Percentiles rank a stretch among this genome's conserved stretches.
Evolutionary conservation across 768 basidiomycete species (phyloP).

Genomic region (Pisolithus albus): DNA sequence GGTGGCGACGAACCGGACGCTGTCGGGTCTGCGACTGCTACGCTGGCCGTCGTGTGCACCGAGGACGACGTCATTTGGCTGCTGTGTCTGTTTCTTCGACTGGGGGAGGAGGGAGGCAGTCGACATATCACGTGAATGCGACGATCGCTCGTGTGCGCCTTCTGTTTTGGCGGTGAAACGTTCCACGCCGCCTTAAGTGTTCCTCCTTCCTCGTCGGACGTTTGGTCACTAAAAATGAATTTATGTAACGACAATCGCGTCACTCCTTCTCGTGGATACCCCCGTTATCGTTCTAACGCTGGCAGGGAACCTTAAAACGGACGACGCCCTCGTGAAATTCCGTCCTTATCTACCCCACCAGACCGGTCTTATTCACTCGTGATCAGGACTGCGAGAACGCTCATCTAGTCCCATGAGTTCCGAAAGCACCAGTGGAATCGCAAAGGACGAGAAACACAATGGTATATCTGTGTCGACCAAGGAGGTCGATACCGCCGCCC

Average conservation of each 20-base stretch:
- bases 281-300: no score
- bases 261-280: no score
- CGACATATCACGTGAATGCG: not conserved
- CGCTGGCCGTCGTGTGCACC: not conserved
- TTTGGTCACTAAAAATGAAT: no score
- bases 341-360: not conserved
- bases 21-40: not conserved
- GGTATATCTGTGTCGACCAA: constrained; percentile 35
- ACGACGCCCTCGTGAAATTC: no score
- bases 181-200: no score
- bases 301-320: no score
- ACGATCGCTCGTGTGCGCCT: not conserved
- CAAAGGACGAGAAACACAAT: constrained; percentile 26
- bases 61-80: not conserved
- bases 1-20: constrained; percentile 8
- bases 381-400: not conserved
- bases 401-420: constrained; percentile 2
- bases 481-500: constrained; percentile 58
- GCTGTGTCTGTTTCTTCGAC: not conserved
- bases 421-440: not conserved
- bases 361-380: not conserved
- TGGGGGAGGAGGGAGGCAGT: no score
- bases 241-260: no score
- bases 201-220: no score
- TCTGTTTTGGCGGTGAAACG: no score